Conservation (phyloP, 2,329 filamentous ascomycete genomes). For the Exophiala sp. region DNA sequence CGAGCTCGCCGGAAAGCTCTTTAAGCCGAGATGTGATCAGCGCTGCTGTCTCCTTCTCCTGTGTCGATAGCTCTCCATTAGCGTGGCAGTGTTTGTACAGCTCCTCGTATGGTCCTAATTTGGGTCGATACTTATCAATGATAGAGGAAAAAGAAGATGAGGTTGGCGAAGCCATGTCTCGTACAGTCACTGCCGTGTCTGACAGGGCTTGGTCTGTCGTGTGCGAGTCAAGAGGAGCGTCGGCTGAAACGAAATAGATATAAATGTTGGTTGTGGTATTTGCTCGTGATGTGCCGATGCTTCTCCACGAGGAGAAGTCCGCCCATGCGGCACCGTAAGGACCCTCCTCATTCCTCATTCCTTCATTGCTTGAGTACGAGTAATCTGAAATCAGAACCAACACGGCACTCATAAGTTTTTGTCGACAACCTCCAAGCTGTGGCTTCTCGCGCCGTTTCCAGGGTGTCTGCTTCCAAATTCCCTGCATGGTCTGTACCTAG, state of each 20-base stretch:
- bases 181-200: neutral
- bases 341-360: slow-evolving; percentile 2
- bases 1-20: slow-evolving; percentile 27
- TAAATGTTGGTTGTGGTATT: neutral
- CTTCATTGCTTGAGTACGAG: neutral
- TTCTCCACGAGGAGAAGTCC: slow-evolving; percentile 14
- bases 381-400: neutral
- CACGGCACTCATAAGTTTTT: neutral
- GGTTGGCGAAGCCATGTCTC: neutral
- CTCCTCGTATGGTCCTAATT: slow-evolving; percentile 48
- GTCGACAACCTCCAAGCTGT: neutral
- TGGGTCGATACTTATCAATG: slow-evolving; percentile 38
- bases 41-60: slow-evolving; percentile 53
- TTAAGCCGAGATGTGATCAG: slow-evolving; percentile 44
- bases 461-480: too few species aligned
- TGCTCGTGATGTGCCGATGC: neutral
- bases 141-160: slow-evolving; percentile 22
- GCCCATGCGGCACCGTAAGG: neutral
- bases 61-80: slow-evolving; percentile 58
- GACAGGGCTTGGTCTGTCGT: neutral
- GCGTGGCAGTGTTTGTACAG: slow-evolving; percentile 59
- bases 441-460: too few species aligned
- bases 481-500: neutral
- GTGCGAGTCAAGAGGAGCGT: neutral
- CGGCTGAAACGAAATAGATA: too few species aligned